phyloP scores from a whole-genome alignment of 306 rosid genomes.

The Quercus parvula region DNA sequence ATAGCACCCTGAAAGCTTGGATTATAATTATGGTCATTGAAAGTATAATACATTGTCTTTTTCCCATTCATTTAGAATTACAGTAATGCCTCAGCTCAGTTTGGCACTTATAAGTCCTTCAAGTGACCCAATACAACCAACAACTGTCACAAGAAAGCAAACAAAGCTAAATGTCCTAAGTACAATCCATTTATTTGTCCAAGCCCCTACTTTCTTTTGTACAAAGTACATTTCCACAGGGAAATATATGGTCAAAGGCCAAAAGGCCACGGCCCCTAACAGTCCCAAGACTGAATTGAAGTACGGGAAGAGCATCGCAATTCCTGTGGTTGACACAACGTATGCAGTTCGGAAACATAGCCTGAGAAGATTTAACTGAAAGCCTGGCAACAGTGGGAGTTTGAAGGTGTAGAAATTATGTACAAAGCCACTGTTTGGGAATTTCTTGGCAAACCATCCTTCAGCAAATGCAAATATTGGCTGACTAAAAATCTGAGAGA shows the following conservation, averaged over 20 bases:
- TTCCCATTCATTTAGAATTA: neutral
- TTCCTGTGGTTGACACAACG: slow-evolving; percentile 64
- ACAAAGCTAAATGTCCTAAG: slow-evolving; percentile 55
- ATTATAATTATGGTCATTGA: no score
- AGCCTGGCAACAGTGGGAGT: slow-evolving; percentile 45
- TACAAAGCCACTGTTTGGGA: slow-evolving; percentile 56
- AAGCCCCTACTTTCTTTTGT: slow-evolving; percentile 60
- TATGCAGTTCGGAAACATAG: slow-evolving; percentile 64
- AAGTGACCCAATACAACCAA: slow-evolving; percentile 66
- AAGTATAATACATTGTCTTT: neutral
- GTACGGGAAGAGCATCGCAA: slow-evolving; percentile 80
- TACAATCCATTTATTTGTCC: slow-evolving; percentile 71
- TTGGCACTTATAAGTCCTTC: slow-evolving; percentile 64
- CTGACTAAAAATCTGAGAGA: slow-evolving; percentile 59
- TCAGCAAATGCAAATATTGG: slow-evolving; percentile 57
- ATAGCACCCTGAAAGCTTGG: no score
- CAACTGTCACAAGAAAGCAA: slow-evolving; percentile 57
- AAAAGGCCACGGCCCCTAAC: slow-evolving; percentile 75
- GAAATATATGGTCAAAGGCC: slow-evolving; percentile 81
- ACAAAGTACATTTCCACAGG: slow-evolving; percentile 85
- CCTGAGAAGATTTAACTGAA: slow-evolving; percentile 47
- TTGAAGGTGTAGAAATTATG: slow-evolving; percentile 43
- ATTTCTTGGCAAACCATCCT: slow-evolving; percentile 53
- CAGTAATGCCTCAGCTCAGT: slow-evolving; percentile 17
- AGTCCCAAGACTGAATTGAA: slow-evolving; percentile 75